These are phyloP conservation scores for Linnemannia zychae DNA, from an alignment of 192 early-diverging fungal species.

Conservation along the genomic window DNA sequence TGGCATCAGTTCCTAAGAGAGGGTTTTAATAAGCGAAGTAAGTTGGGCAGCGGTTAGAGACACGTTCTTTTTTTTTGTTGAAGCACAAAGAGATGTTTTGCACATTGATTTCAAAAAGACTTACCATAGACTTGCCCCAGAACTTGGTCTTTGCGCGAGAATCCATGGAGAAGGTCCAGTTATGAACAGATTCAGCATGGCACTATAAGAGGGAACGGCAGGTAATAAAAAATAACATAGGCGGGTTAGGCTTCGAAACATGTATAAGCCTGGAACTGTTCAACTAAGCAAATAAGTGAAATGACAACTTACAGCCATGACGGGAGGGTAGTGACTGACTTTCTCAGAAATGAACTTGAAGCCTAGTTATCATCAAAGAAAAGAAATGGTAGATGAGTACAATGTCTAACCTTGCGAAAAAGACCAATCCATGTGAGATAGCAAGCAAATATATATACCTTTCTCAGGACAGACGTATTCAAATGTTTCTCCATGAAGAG, in stretches of 20 bases:
- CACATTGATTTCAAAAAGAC: no score
- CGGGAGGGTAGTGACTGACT: constrained; percentile 93
- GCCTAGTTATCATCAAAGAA: constrained; percentile 36
- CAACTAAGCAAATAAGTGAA: background rate
- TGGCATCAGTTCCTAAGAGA: constrained; percentile 81
- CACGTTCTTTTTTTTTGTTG: no score
- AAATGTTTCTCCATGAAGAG: constrained; percentile 97
- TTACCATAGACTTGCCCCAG: constrained; percentile 90
- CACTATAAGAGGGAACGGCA: constrained; percentile 59
- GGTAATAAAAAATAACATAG: background rate
- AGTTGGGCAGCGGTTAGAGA: no score
- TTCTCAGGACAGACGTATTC: constrained; percentile 88
- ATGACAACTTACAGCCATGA: constrained; percentile 78
- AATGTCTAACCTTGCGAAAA: background rate
- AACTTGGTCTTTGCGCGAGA: constrained; percentile 95
- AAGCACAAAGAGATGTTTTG: no score
- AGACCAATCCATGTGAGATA: background rate
- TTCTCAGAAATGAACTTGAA: constrained; percentile 97
- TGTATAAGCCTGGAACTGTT: no score
- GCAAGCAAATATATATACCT: constrained; percentile 35
- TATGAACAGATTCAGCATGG: constrained; percentile 81
- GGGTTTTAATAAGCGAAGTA: background rate
- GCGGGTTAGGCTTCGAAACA: no score
- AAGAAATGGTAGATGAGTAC: background rate
- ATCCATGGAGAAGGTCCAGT: constrained; percentile 90